phyloP scores from a whole-genome alignment of 768 basidiomycete genomes.

The Cystobasidium ongulense region DNA sequence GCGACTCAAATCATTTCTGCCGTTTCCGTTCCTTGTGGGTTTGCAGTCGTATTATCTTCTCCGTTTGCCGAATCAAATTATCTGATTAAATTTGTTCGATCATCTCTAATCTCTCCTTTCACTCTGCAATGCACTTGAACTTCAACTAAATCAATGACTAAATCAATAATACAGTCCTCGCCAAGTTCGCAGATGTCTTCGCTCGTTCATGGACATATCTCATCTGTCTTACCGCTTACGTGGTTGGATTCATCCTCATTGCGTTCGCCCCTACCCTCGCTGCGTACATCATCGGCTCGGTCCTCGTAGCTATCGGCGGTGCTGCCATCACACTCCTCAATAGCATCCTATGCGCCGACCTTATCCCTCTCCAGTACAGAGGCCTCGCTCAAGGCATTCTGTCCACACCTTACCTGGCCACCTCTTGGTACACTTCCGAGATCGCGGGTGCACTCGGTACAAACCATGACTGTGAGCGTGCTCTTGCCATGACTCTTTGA shows the following conservation, averaged over 20 bases:
- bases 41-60: neutral
- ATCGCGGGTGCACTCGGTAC: conserved; percentile 27
- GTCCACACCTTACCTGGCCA: conserved; percentile 43
- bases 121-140: neutral
- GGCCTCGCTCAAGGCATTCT: conserved; percentile 42
- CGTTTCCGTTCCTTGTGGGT: conserved; percentile 40
- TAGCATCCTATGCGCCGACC: conserved; percentile 44
- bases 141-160: neutral
- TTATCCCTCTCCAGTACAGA: conserved; percentile 45
- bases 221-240: conserved; percentile 41
- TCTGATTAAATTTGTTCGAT: too few relatives aligned
- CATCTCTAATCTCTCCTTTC: neutral
- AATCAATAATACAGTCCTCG: neutral
- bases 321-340: conserved; percentile 43
- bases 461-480: neutral
- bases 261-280: conserved; percentile 40
- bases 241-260: conserved; percentile 44
- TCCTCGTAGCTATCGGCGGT: conserved; percentile 42
- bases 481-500: neutral
- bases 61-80: too few relatives aligned
- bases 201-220: conserved; percentile 41
- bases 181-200: conserved; percentile 41
- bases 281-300: conserved; percentile 40
- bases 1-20: conserved; percentile 42
- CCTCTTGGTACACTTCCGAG: conserved; percentile 37